Percentiles rank a stretch among this genome's conserved stretches.
Evolutionary conservation across 495 filamentous ascomycete genomes (phyloP).

Genomic region (Xanthoparmelia taractica): DNA sequence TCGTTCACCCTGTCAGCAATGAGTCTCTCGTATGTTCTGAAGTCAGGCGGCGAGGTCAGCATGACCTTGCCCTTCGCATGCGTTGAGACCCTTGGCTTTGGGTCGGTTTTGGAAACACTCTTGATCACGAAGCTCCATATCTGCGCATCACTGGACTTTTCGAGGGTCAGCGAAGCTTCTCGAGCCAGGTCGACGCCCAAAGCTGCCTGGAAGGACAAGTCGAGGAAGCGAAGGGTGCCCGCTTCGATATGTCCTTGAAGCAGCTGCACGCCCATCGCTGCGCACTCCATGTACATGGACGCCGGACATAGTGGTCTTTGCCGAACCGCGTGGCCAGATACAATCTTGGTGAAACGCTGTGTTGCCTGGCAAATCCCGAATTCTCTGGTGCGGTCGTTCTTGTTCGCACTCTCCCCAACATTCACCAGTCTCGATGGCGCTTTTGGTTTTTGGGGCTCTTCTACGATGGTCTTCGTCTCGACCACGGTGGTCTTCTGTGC

Average conservation of each 20-base stretch:
- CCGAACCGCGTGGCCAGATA: conserved; percentile 35
- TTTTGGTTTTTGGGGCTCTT: conserved; percentile 8
- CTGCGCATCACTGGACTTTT: not conserved
- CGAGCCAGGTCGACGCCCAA: conserved; percentile 14
- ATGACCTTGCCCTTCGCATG: conserved; percentile 12
- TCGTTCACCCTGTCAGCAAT: conserved; percentile 8
- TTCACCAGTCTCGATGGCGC: conserved; percentile 8
- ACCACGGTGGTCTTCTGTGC: conserved; percentile 8
- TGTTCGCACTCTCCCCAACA: conserved; percentile 1
- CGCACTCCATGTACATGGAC: conserved; percentile 38
- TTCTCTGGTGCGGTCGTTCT: conserved; percentile 9
- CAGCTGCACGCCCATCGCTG: conserved; percentile 16
- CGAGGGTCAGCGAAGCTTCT: conserved; percentile 9
- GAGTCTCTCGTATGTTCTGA: conserved; percentile 17
- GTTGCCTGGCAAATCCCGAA: conserved; percentile 2
- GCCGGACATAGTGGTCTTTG: conserved; percentile 36
- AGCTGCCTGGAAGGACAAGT: conserved; percentile 18
- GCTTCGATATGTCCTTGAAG: not conserved
- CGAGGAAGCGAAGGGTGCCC: conserved; percentile 9
- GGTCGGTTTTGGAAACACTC: conserved; percentile 10
- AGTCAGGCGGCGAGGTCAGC: conserved; percentile 7
- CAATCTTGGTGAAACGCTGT: conserved; percentile 15
- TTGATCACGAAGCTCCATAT: conserved; percentile 13
- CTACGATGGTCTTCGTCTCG: conserved; percentile 9
- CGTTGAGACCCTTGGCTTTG: not conserved